A percentile compares a stretch with the other conserved stretches of the same genome.
Evolutionary conservation across 768 basidiomycete species (phyloP).

Genomic region (Holtermanniella nyarrowii): DNA sequence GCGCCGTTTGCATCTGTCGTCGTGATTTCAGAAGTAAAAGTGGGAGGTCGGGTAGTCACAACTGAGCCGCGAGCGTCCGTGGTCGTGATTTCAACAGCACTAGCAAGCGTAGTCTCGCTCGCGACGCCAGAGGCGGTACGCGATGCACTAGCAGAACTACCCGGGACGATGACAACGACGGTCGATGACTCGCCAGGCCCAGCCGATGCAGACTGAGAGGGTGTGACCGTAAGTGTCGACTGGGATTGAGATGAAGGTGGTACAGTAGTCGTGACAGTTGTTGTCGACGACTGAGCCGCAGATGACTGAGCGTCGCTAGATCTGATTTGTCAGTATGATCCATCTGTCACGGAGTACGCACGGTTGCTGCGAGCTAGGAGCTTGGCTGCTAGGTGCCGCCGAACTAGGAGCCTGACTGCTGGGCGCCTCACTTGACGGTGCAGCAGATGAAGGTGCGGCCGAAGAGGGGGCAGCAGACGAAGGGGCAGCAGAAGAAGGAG

Average conservation of each 20-base stretch:
- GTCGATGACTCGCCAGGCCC: background rate
- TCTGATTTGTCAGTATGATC: background rate
- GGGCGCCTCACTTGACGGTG: conserved; percentile 1
- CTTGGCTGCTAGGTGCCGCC: background rate
- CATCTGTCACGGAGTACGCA: background rate
- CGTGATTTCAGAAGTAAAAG: conserved; percentile 25
- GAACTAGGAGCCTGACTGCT: background rate
- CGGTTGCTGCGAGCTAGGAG: background rate
- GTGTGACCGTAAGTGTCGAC: background rate
- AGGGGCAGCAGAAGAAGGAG: conserved; percentile 1
- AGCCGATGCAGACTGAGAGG: background rate
- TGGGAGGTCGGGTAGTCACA: conserved; percentile 31
- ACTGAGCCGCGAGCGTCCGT: conserved; percentile 24
- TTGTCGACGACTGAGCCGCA: background rate
- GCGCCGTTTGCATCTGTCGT: conserved; percentile 32
- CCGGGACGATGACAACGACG: background rate
- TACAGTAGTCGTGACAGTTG: background rate
- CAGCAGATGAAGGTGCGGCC: conserved; percentile 1
- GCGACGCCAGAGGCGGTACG: conserved; percentile 3
- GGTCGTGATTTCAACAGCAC: conserved; percentile 30
- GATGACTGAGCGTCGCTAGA: background rate
- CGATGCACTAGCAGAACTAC: background rate
- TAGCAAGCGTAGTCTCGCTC: conserved; percentile 17
- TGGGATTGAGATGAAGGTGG: background rate
- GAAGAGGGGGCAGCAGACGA: conserved; percentile 4